Evolutionary conservation across 441 rosid genomes (phyloP).

Genomic region (Aquilaria agallochum): DNA sequence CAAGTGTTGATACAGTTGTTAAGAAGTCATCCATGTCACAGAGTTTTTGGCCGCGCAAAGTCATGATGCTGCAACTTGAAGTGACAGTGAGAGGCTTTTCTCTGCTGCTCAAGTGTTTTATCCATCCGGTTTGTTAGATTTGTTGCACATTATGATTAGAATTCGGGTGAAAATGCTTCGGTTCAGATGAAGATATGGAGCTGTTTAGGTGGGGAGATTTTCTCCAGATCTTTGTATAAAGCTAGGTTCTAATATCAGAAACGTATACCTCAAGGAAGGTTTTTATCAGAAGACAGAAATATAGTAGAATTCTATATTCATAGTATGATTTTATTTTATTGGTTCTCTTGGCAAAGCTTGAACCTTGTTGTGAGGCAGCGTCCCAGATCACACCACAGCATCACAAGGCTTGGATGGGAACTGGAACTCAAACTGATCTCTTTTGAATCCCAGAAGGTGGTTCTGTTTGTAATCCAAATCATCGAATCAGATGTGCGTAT

Average conservation of each 20-base stretch:
- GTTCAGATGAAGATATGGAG: slow-evolving; percentile 16
- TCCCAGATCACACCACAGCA: too few species aligned
- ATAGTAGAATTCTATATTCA: slow-evolving; percentile 18
- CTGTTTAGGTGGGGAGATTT: slow-evolving; percentile 19
- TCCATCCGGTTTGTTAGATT: slow-evolving; percentile 20
- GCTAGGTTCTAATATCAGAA: slow-evolving; percentile 24
- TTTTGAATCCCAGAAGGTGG: too few species aligned
- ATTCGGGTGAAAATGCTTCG: slow-evolving; percentile 15
- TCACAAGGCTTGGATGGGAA: too few species aligned
- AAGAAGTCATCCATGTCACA: slow-evolving; percentile 1
- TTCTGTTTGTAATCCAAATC: too few species aligned
- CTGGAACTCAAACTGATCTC: too few species aligned
- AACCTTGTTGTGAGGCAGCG: too few species aligned
- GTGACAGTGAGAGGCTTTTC: slow-evolving; percentile 1
- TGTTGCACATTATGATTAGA: slow-evolving; percentile 19
- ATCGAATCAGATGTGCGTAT: too few species aligned
- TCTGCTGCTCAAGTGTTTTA: slow-evolving; percentile 13
- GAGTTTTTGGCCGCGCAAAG: slow-evolving; percentile 20
- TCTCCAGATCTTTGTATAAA: slow-evolving; percentile 23
- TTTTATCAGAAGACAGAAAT: slow-evolving; percentile 26
- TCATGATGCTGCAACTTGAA: slow-evolving; percentile 23
- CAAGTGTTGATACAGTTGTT: slow-evolving; percentile 43
- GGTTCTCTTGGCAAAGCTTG: too few species aligned
- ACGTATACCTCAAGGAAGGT: slow-evolving; percentile 16
- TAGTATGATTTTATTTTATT: slow-evolving; percentile 7